Evolutionary conservation across 495 filamentous ascomycete species (phyloP), one percentile per base, ranked within the genome.

Genomic region (Xylaria intraflava): DNA sequence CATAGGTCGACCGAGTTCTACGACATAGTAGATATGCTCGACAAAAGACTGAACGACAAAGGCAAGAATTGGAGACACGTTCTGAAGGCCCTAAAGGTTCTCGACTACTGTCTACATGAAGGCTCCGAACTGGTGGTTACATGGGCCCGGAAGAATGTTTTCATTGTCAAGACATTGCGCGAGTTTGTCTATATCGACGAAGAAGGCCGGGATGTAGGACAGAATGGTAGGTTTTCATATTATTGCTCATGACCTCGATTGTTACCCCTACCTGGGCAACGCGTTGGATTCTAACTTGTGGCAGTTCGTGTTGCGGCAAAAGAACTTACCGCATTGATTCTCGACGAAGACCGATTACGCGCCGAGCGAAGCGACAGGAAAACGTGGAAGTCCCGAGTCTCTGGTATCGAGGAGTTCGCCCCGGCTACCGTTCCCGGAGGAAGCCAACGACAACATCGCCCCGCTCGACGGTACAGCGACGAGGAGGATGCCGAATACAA

Each of bases 11-110:
- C 84, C 65, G 93, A 96, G 69, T 99, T 97, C 72, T 94, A 95
- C 76, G 91, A 99, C 65, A 96, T 99, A 61, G 95, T 99, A 85
- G 94, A 97, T 70, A 99, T 99, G 93, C 77, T 99, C 55, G 94
- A 97, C 72, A 97, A 97, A 77, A 87, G 94, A 55, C 77, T 99
- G 61, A 99, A 99, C 61, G 94, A 99, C 68, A 99, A 99, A 70
- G 94, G 94, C 62, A 99, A 96, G 79, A 99, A 99, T 70, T 99
- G 94, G 94, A 84, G 94, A 61, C 94, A 99, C 69, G 94, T 99
- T 3, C 77, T 99, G 49, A 99, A 99, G 73, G 93, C 91, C 24
- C 73, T 99, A 51, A 99, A 97, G 68, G 94, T 99, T 54, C 79
- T 96, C 53, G 94, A 99, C 71, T 99, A 99, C 71, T 95, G 90